These are phyloP conservation scores for Aspergillus bertholletiae DNA, from an alignment of 495 filamentous ascomycete genomes.

Conservation along the genomic window DNA sequence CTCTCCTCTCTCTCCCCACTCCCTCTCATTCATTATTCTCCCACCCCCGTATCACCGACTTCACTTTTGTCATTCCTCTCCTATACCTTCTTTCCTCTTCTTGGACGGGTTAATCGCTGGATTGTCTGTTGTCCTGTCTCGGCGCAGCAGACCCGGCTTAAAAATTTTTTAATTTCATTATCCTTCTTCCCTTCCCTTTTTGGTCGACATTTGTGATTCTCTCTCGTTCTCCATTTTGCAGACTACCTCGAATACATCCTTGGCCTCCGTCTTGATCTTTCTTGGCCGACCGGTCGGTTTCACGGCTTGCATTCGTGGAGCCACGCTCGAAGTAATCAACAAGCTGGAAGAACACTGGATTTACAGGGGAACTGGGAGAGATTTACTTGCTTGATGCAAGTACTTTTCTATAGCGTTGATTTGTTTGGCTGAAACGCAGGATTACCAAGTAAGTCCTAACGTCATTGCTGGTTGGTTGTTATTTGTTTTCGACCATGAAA, in stretches of 20 bases:
- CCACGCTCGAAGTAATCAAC: neutral
- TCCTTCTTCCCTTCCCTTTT: neutral
- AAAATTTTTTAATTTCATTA: neutral
- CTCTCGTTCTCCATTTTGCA: neutral
- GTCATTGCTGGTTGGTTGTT: neutral
- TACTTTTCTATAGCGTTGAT: neutral
- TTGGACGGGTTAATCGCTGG: conserved; percentile 14
- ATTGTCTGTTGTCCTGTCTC: conserved; percentile 1
- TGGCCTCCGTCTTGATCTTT: neutral
- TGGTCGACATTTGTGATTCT: neutral
- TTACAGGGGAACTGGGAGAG: neutral
- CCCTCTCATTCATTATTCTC: neutral
- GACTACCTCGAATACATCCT: neutral
- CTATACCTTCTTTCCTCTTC: neutral
- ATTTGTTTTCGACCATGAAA: neutral
- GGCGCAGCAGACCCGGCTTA: neutral
- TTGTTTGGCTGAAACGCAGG: neutral
- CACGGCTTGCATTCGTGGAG: neutral
- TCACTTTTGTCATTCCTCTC: conserved; percentile 3
- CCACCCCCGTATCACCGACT: neutral
- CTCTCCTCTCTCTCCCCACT: neutral
- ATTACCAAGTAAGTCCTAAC: neutral
- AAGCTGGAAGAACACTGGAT: neutral
- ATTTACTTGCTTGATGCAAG: neutral
- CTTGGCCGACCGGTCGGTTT: neutral